phyloP scores from a whole-genome alignment of 2,329 filamentous ascomycete species.

The Hirsutella thompsonii region DNA sequence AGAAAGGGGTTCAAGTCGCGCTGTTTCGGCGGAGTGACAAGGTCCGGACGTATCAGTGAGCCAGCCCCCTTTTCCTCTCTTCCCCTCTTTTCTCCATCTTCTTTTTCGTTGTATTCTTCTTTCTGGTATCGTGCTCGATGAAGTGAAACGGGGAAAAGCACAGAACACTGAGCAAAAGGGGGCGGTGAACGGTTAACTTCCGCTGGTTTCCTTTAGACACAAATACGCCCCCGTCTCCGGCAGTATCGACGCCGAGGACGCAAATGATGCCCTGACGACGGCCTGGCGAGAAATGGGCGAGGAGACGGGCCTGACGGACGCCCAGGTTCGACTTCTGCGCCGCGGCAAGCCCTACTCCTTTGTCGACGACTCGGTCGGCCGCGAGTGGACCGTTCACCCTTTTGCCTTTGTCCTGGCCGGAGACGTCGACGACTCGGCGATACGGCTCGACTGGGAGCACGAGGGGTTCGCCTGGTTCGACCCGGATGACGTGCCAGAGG shows the following conservation, averaged over 20 bases:
- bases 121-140: no score
- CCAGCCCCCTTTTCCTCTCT: no score
- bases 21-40: slow-evolving; percentile 48
- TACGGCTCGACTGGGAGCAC: slow-evolving; percentile 51
- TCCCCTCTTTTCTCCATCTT: no score
- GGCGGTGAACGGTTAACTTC: no score
- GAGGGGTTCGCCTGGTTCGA: slow-evolving; percentile 44
- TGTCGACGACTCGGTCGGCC: slow-evolving; percentile 34
- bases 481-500: slow-evolving; percentile 33
- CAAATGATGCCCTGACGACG: slow-evolving; percentile 36
- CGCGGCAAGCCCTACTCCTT: slow-evolving; percentile 47
- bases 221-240: slow-evolving; percentile 52
- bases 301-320: slow-evolving; percentile 41
- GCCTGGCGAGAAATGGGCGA: slow-evolving; percentile 51
- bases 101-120: neutral
- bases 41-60: slow-evolving; percentile 47
- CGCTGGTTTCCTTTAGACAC: slow-evolving; percentile 21
- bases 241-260: slow-evolving; percentile 40
- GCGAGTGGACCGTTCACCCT: slow-evolving; percentile 50
- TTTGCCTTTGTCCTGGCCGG: slow-evolving; percentile 43
- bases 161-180: no score
- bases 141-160: no score
- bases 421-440: slow-evolving; percentile 22
- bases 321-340: slow-evolving; percentile 36
- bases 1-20: slow-evolving; percentile 36